phyloP scores from a whole-genome alignment of 2,329 filamentous ascomycete genomes.

The Aspergillus brunneoviolaceus region DNA sequence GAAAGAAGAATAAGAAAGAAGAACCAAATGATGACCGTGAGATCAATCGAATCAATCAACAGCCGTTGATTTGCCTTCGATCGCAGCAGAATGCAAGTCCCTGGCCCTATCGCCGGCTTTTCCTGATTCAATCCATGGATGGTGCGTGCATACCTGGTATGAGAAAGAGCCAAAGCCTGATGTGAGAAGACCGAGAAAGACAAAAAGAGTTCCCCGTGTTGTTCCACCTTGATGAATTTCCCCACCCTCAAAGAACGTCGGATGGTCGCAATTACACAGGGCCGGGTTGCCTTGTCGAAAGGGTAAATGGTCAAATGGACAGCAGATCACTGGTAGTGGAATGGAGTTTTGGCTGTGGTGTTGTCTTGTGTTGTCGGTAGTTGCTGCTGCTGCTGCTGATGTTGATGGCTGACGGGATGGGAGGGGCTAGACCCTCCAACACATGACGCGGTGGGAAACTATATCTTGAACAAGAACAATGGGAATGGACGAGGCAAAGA shows the following conservation, averaged over 20 bases:
- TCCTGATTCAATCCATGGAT: neutral
- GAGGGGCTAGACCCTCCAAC: constrained; percentile 33
- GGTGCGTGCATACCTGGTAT: neutral
- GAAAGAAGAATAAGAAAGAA: neutral
- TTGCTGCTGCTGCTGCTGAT: neutral
- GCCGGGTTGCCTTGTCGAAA: neutral
- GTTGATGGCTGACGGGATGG: constrained; percentile 2
- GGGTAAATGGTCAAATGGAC: neutral
- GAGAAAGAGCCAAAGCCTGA: neutral
- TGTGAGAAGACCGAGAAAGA: no score
- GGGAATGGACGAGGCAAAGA: constrained; percentile 2
- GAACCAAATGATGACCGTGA: neutral
- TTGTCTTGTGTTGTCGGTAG: neutral
- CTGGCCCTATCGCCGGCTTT: neutral
- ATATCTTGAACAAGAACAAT: neutral
- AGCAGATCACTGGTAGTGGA: neutral
- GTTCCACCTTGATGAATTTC: neutral
- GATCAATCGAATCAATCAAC: neutral
- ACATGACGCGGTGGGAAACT: constrained; percentile 27
- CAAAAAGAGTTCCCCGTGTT: neutral
- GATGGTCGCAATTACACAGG: neutral
- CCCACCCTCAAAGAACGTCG: no score
- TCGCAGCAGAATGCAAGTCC: neutral
- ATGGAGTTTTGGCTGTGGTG: neutral
- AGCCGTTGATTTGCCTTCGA: neutral